Conservation (phyloP, 306 rosid genomes). For the Lathyrus sativus region DNA sequence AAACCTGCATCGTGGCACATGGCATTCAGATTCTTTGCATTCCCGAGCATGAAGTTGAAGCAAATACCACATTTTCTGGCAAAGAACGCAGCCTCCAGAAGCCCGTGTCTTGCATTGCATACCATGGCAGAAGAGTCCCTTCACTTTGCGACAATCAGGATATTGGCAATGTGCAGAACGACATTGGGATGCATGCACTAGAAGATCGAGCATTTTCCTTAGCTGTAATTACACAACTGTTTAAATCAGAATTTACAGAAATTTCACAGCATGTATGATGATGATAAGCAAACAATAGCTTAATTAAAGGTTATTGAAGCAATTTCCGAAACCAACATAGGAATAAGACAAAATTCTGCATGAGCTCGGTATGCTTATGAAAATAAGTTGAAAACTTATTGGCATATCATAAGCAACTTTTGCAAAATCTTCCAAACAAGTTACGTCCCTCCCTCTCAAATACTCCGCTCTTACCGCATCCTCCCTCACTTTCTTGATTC, state of each 20-base stretch:
- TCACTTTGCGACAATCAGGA: slow-evolving; percentile 97
- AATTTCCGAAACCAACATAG: neutral
- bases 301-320: neutral
- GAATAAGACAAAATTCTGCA: neutral
- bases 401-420: neutral
- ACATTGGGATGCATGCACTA: slow-evolving; percentile 99
- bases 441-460: too few relatives aligned
- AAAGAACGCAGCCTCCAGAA: slow-evolving; percentile 93
- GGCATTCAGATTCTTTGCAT: slow-evolving; percentile 93
- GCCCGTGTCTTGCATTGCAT: slow-evolving; percentile 89
- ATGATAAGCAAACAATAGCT: slow-evolving; percentile 21
- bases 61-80: slow-evolving; percentile 98
- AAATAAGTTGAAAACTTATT: neutral
- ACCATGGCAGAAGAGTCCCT: slow-evolving; percentile 97
- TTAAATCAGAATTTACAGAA: slow-evolving; percentile 27
- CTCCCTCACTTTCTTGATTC: too few relatives aligned
- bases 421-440: too few relatives aligned
- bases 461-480: too few relatives aligned
- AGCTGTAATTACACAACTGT: slow-evolving; percentile 64
- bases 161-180: slow-evolving; percentile 83
- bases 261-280: neutral
- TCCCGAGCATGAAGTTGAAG: slow-evolving; percentile 99
- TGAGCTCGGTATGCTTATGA: neutral
- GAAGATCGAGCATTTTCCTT: slow-evolving; percentile 91
- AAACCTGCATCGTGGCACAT: slow-evolving; percentile 99